Evolutionary conservation across 2,329 filamentous ascomycete species (phyloP).

Genomic region (Amphichorda felina): DNA sequence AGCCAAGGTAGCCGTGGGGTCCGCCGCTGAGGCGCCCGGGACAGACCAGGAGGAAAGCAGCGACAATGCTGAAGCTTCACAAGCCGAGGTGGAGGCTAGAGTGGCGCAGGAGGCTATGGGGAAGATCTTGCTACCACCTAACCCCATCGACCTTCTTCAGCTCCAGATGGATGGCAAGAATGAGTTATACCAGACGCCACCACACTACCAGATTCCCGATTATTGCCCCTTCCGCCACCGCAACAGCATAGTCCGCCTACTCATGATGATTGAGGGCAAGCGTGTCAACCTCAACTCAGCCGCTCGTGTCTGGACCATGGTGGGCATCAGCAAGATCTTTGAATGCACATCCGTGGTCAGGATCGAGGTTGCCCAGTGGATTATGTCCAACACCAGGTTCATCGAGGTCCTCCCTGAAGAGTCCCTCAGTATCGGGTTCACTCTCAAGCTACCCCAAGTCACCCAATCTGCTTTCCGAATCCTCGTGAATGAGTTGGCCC

Average conservation of each 20-base stretch:
- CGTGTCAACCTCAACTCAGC: constrained; percentile 50
- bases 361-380: constrained; percentile 44
- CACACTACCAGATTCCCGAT: constrained; percentile 31
- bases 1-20: too few relatives aligned
- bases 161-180: too few relatives aligned
- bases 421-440: constrained; percentile 42
- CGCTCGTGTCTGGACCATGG: constrained; percentile 54
- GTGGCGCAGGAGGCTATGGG: too few relatives aligned
- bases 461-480: constrained; percentile 41
- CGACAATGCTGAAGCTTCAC: too few relatives aligned
- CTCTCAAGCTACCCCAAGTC: constrained; percentile 28
- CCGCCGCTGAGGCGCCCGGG: too few relatives aligned
- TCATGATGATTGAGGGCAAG: constrained; percentile 44
- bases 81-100: too few relatives aligned
- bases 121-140: too few relatives aligned
- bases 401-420: constrained; percentile 53
- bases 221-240: constrained; percentile 55
- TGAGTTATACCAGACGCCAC: constrained; percentile 11
- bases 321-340: constrained; percentile 47
- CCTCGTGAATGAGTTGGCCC: constrained; percentile 50
- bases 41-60: too few relatives aligned
- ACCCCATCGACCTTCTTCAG: too few relatives aligned
- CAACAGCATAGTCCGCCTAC: constrained; percentile 48
- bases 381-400: constrained; percentile 46
- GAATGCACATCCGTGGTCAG: constrained; percentile 33